Percentiles rank a stretch among this genome's conserved stretches.
Conservation (phyloP, 768 basidiomycete species). For the Cystofilobasidium ferigula region DNA sequence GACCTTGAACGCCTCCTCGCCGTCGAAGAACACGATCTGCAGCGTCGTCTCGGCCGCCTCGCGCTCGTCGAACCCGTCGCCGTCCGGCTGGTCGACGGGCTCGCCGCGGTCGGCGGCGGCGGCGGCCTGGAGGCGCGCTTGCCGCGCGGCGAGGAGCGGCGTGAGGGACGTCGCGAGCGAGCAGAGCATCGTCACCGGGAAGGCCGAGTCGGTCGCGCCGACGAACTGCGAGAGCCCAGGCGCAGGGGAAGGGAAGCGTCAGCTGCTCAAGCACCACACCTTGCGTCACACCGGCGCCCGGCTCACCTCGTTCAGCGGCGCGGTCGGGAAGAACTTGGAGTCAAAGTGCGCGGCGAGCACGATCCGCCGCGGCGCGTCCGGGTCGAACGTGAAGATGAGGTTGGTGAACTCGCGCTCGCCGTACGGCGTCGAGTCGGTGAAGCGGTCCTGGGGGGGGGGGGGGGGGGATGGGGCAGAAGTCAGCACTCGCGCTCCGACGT, state of each 20-base stretch:
- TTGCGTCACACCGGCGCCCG: too few relatives aligned
- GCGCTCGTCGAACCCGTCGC: conserved; percentile 31
- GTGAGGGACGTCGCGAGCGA: conserved; percentile 79
- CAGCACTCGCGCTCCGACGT: too few relatives aligned
- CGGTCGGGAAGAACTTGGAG: conserved; percentile 69
- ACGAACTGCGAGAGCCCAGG: conserved; percentile 55
- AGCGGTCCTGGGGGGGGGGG: conserved; percentile 64
- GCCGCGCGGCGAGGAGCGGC: conserved; percentile 35
- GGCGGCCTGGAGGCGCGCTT: conserved; percentile 44
- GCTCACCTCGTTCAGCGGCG: conserved; percentile 63
- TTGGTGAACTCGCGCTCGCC: conserved; percentile 73
- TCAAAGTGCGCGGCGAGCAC: conserved; percentile 89
- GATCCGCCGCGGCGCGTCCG: conserved; percentile 64
- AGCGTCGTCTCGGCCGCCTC: conserved; percentile 64
- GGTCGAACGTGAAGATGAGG: conserved; percentile 88
- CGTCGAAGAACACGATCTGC: conserved; percentile 90
- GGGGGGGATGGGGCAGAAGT: too few relatives aligned
- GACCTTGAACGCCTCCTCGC: conserved; percentile 84
- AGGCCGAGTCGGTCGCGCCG: conserved; percentile 94
- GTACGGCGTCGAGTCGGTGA: conserved; percentile 67
- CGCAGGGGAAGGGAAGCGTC: background rate
- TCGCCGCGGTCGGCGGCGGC: conserved; percentile 47
- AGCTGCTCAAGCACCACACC: too few relatives aligned
- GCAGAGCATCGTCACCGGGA: conserved; percentile 84
- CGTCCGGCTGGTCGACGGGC: conserved; percentile 39